Base-by-base conservation (phyloP, 2,329 filamentous ascomycete genomes). In the Calcarisporium arbuscula region DNA sequence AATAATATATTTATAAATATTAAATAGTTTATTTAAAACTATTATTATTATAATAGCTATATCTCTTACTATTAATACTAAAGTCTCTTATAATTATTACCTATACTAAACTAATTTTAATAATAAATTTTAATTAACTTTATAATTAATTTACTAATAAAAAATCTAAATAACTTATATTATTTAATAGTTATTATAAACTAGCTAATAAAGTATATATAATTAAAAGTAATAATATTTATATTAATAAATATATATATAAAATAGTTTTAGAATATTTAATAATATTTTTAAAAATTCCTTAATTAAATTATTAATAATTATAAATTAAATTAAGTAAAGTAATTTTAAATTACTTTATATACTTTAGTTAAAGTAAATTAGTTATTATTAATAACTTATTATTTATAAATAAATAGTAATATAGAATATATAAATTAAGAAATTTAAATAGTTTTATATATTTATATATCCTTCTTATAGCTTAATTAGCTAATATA, bases 401-500 rank as follows among this genome's bases (percentile, higher is more conserved):
- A 36, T 18, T 36, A 36, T 18, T 21, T 19, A 12, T 36, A 36
- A 14, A 36, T 31, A 6, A 31, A 36, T 36, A 36, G 20, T 16
- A 23, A 10, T 7, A 36, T 36, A 36, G 19, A 36, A 17, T 22
- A 25, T 11, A 17, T 30, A 23, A 36, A 36, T 22, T 31, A 36
- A n/a, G n/a, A n/a, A n/a, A n/a, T n/a, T n/a, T 19, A 36, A 15
- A 20, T 22, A 22, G 14, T 36, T 15, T 14, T 30, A 16, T 30
- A 31, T 31, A 22, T 20, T 30, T 17, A 30, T 23, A 6, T 36
- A 8, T n/a, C n/a, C n/a, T n/a, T n/a, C n/a, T n/a, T n/a, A n/a
- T n/a, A n/a, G n/a, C n/a, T n/a, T n/a, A n/a, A n/a, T n/a, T 30
- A 16, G 21, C 11, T 31, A 29, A n/a, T 21, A 35, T n/a, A n/a